Evolutionary conservation across 2,329 filamentous ascomycete genomes (phyloP), one percentile per base, ranked within the genome.

Genomic region (Phaeophleospora eucalypticola): DNA sequence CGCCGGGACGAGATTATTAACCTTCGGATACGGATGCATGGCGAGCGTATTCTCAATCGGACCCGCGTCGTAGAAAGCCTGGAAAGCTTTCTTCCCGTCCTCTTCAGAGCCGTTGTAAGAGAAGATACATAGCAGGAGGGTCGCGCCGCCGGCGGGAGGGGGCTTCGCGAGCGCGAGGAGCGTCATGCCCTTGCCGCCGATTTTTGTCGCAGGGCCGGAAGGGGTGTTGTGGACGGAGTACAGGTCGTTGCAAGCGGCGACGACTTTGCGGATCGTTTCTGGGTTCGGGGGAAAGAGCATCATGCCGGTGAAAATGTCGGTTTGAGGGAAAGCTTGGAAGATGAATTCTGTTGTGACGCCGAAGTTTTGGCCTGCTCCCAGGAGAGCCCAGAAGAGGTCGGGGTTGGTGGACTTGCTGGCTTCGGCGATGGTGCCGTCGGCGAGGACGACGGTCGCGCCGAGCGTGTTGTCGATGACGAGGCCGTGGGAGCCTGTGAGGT

Each of bases 401-500:
- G 59, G 19, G 32, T 80, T 71, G 53, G 77, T 66, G 0, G 58
- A 57, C 10, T 68, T 62, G 1, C 72, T 76, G 0, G 67, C 64
- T 1, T 56, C 64, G 9, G 68, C 60, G 24, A 71, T 58, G 4
- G 56, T 53, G 0, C 71, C 71, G 43, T 69, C 61, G 0, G 71
- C 70, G 8, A 72, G 60, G 1, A 74, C 71, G 0, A 73, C 58
- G 1, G 62, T 65, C 8, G 60, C 67, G 0, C 63, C 59, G 1
- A 62, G 68, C 4, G 79, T 65, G 49, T 73, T 71, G 61, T 79
- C 77, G 41, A 79, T 74, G 0, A 70, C 70, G 4, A 83, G 67
- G 0, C 82, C 82, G 43, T 79, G 67, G 24, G 68, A 65, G 1
- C 77, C 75, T 19, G 71, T 75, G 14, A 84, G 65, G 62, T 76